Evolutionary conservation across 2,329 filamentous ascomycete species (phyloP).

Genomic region (Seiridium cupressi): DNA sequence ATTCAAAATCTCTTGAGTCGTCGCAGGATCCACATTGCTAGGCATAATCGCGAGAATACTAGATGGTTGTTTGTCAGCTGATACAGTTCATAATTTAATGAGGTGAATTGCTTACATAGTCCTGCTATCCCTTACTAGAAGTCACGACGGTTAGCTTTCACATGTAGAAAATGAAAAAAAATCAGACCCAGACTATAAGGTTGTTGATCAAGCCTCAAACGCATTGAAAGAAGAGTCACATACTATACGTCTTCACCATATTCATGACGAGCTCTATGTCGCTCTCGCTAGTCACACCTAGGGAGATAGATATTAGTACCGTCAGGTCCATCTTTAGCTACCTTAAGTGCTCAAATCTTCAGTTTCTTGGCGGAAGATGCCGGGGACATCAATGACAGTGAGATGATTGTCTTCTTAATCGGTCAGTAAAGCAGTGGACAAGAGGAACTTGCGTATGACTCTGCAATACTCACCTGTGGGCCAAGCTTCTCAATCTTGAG

Average conservation of each 20-base stretch:
- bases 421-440: not conserved
- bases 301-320: constrained; percentile 1
- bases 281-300: constrained; percentile 38
- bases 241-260: constrained; percentile 39
- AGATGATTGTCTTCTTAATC: constrained; percentile 37
- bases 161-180: not conserved
- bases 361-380: constrained; percentile 44
- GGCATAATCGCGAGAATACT: constrained; percentile 32
- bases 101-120: constrained; percentile 36
- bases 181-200: not conserved
- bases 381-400: constrained; percentile 54
- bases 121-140: constrained; percentile 39
- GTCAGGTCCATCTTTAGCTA: not conserved
- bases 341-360: not conserved
- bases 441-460: not conserved
- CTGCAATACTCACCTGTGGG: constrained; percentile 29
- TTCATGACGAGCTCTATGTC: constrained; percentile 44
- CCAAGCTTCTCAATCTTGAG: constrained; percentile 44
- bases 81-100: not conserved
- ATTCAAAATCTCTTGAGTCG: constrained; percentile 36
- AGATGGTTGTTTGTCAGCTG: not conserved
- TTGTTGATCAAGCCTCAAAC: not conserved
- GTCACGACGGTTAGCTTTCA: not conserved
- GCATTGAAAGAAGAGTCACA: not conserved
- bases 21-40: constrained; percentile 35